Conservation (phyloP, 495 filamentous ascomycete species). For the Penicillium paradoxum region DNA sequence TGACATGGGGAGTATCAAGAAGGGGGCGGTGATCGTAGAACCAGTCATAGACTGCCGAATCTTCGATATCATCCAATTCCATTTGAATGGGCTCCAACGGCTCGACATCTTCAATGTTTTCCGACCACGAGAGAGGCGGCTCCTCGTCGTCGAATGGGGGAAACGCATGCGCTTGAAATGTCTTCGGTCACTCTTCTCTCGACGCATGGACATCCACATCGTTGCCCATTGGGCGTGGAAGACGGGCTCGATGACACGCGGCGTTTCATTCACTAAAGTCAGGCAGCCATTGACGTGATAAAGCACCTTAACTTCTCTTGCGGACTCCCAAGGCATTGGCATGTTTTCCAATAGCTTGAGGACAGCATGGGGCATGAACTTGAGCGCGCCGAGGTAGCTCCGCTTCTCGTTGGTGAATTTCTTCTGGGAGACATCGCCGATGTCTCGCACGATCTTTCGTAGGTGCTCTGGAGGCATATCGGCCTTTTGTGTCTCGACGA, state of each 20-base stretch:
- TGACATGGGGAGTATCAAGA: slow-evolving; percentile 87
- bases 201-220: slow-evolving; percentile 98
- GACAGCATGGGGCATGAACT: slow-evolving; percentile 99
- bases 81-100: slow-evolving; percentile 97
- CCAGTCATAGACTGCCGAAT: slow-evolving; percentile 88
- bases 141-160: slow-evolving; percentile 98
- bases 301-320: slow-evolving; percentile 91
- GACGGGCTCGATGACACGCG: slow-evolving; percentile 94
- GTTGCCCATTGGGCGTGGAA: slow-evolving; percentile 99
- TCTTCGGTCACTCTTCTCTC: slow-evolving; percentile 93
- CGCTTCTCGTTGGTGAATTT: slow-evolving; percentile 99
- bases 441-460: slow-evolving; percentile 97
- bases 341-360: slow-evolving; percentile 98
- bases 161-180: slow-evolving; percentile 99
- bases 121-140: slow-evolving; percentile 93
- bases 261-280: slow-evolving; percentile 95
- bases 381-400: slow-evolving; percentile 93
- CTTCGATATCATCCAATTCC: slow-evolving; percentile 96
- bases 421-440: slow-evolving; percentile 98
- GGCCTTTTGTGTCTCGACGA: slow-evolving; percentile 95
- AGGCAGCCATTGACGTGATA: slow-evolving; percentile 98
- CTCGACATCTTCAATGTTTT: slow-evolving; percentile 98
- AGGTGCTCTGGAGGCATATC: slow-evolving; percentile 99
- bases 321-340: slow-evolving; percentile 99
- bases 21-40: slow-evolving; percentile 95